Base-by-base conservation (phyloP, 164 flowering plant genomes). In the Nymphaea colorata region DNA sequence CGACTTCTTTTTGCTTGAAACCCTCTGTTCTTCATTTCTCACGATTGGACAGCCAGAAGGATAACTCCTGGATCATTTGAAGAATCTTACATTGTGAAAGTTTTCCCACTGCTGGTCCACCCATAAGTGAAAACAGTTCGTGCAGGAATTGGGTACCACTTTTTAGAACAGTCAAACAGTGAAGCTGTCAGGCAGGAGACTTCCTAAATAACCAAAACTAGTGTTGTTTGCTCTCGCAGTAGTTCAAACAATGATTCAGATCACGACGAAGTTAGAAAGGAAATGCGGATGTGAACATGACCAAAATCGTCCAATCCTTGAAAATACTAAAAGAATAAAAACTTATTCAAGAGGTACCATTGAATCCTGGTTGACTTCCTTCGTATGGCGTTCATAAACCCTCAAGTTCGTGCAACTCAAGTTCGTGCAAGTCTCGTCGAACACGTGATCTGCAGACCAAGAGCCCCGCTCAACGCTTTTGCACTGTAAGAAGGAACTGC, bases 51-150 rank as follows among this genome's bases (percentile, higher is more conserved):
- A 44, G 98, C 90, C 64, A 84, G 95, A 59, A 88, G 96, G 51
- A 93, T 91, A 66, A 93, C 93, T 62, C 98, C 98, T 15, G 90
- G 96, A 75, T 93, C 98, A 62, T 65, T 14, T 44, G 65, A 59
- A n/a, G 97, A 85, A 43, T 97, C 98, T 4, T 94, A 84, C 97
- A 94, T 94, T 2, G 98, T 94, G 73, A 89, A 82, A 6, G 98
- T 94, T 70, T 94, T 94, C 18, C 98, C 98, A 78, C 98, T 94
- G 62, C 82, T 94, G 1, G 98, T 94, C 79, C 91, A 97, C 62
- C 98, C 98, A 78, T 94, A 94, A 47, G 98, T 97, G 79, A 91
- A 91, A 43, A 90, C 97, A 67, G 97, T 93, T 2, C 97, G 97
- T 91, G 66, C 7, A 72, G 16, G 2, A 55, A 16, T 8, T 8